Conservation (phyloP, 305 asterid species). For the Plantago lanceolata region DNA sequence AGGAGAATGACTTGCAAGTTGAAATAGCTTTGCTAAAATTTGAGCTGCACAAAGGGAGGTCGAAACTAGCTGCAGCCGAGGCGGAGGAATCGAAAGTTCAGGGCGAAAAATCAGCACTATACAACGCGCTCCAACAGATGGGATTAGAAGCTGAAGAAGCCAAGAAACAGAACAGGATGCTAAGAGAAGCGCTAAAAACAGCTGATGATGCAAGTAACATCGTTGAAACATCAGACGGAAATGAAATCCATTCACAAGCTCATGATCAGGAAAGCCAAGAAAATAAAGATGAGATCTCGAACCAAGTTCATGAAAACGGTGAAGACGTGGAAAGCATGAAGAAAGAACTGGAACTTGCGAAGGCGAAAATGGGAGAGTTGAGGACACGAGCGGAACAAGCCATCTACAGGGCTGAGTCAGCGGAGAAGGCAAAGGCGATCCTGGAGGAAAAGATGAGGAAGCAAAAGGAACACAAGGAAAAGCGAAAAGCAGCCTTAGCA, state of each 20-base stretch:
- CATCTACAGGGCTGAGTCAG: conserved; percentile 68
- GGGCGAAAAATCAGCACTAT: conserved; percentile 41
- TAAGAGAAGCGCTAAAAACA: conserved; percentile 26
- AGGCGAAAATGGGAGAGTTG: conserved; percentile 40
- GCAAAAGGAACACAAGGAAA: conserved; percentile 45
- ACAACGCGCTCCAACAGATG: conserved; percentile 50
- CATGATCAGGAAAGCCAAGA: conserved; percentile 1
- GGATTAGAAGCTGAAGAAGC: conserved; percentile 47
- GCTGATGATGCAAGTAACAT: conserved; percentile 18
- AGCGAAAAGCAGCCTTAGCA: conserved; percentile 45
- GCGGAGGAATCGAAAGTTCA: conserved; percentile 47
- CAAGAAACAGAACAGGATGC: conserved; percentile 32
- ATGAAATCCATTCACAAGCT: not conserved
- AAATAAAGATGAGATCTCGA: conserved; percentile 1
- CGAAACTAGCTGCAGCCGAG: conserved; percentile 41
- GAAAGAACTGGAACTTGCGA: conserved; percentile 47
- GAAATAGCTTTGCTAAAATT: conserved; percentile 51
- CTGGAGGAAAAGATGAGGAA: conserved; percentile 54
- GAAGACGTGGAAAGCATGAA: conserved; percentile 25
- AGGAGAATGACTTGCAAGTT: conserved; percentile 38
- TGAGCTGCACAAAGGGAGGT: conserved; percentile 49
- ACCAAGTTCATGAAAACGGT: too few species aligned
- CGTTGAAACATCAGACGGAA: conserved; percentile 2
- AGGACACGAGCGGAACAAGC: conserved; percentile 74
- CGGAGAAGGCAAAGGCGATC: conserved; percentile 46